phyloP scores from a whole-genome alignment of 106 monocot species.

The Acorus gramineus region DNA sequence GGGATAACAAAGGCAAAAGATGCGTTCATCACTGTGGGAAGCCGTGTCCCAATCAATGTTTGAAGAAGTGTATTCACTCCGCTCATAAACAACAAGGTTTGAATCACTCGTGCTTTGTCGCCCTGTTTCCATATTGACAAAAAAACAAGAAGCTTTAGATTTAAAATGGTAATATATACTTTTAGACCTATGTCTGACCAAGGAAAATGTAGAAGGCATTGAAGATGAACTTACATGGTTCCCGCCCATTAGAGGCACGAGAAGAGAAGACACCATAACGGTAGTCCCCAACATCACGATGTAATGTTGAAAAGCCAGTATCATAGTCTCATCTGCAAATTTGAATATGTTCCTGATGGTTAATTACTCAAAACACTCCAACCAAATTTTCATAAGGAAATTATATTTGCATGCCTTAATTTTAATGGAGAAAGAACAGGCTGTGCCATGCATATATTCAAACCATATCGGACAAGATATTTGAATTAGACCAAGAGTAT shows the following conservation, averaged over 20 bases:
- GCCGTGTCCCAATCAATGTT: conserved; percentile 60
- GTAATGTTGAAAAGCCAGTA: conserved; percentile 82
- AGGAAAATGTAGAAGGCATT: not conserved
- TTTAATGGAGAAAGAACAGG: no score
- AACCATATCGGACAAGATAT: no score
- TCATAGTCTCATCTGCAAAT: conserved; percentile 44
- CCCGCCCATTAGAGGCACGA: conserved; percentile 83
- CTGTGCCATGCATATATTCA: no score
- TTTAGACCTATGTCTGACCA: no score
- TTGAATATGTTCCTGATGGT: not conserved
- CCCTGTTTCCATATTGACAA: conserved; percentile 26
- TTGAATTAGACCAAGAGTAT: no score
- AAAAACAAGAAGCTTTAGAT: not conserved
- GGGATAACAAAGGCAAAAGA: conserved; percentile 89
- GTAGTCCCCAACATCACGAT: conserved; percentile 79
- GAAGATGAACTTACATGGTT: conserved; percentile 38
- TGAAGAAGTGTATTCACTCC: conserved; percentile 84
- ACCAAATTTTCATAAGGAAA: not conserved
- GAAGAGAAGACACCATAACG: conserved; percentile 49
- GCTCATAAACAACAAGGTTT: conserved; percentile 72
- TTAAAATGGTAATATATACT: no score
- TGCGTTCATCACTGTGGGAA: conserved; percentile 78
- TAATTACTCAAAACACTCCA: not conserved
- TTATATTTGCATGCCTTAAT: not conserved
- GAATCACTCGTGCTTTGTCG: conserved; percentile 80